Percentiles rank a stretch among this genome's conserved stretches.
These are phyloP conservation scores for Sclerotinia borealis DNA, from an alignment of 2,329 filamentous ascomycete genomes.

Conservation along the genomic window DNA sequence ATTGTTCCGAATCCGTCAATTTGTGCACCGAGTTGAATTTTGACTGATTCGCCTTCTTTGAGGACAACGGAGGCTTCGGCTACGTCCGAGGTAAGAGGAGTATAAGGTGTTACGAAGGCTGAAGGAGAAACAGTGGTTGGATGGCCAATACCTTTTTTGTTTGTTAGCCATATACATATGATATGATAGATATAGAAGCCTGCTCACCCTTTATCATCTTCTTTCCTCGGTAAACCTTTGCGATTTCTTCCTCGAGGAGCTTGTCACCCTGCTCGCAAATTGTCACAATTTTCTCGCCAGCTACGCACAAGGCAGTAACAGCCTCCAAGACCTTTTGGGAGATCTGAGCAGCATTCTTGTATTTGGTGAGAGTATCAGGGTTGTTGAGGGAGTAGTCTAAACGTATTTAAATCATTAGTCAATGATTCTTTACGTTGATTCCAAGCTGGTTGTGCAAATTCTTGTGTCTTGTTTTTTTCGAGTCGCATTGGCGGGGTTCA, in stretches of 20 bases:
- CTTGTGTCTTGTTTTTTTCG: constrained; percentile 8
- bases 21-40: constrained; percentile 98
- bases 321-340: constrained; percentile 91
- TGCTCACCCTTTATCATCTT: constrained; percentile 79
- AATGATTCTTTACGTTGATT: background rate
- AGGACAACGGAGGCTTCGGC: constrained; percentile 75
- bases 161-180: constrained; percentile 30
- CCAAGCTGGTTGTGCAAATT: background rate
- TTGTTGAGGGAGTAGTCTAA: constrained; percentile 84
- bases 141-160: constrained; percentile 69
- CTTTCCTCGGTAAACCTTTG: constrained; percentile 98
- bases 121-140: constrained; percentile 92
- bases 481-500: constrained; percentile 30
- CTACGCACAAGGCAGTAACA: constrained; percentile 66
- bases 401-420: background rate
- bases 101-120: constrained; percentile 94
- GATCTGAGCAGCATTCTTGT: constrained; percentile 94
- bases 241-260: constrained; percentile 85
- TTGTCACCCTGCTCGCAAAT: constrained; percentile 95
- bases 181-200: background rate
- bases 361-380: constrained; percentile 95
- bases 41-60: constrained; percentile 81
- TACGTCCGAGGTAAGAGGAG: constrained; percentile 78
- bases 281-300: constrained; percentile 86
- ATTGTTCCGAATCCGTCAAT: constrained; percentile 97